A percentile compares a stretch with the other conserved stretches of the same genome.
phyloP scores from a whole-genome alignment of 202 grass and related monocot species.

The Hordeum pubiflorum region DNA sequence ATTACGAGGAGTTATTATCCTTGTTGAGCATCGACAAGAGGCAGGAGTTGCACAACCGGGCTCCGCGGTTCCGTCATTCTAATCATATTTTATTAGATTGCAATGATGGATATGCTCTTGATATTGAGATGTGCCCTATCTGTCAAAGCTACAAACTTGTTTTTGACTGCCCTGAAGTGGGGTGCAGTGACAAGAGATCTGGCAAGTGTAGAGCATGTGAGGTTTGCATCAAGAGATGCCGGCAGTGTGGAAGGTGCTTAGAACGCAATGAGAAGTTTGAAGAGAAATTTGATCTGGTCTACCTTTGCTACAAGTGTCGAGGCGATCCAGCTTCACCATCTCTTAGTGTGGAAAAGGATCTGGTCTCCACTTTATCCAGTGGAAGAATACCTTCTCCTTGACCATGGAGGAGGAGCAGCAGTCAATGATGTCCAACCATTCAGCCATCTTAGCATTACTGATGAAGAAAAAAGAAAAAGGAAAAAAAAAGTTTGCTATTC shows the following conservation, averaged over 20 bases:
- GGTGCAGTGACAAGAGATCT: conserved; percentile 31
- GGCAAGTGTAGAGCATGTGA: conserved; percentile 58
- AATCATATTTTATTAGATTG: conserved; percentile 42
- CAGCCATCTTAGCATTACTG: not conserved
- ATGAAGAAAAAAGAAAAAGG: conserved; percentile 13
- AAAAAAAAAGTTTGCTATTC: conserved; percentile 8
- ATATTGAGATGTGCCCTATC: conserved; percentile 74
- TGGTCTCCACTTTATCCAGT: not conserved
- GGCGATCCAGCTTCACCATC: not conserved
- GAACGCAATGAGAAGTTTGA: conserved; percentile 29
- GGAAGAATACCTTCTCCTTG: conserved; percentile 9
- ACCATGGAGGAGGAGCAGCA: not conserved
- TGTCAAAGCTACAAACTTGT: conserved; percentile 73
- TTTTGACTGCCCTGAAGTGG: conserved; percentile 68
- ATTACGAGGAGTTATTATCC: conserved; percentile 51
- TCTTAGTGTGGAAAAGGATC: conserved; percentile 19
- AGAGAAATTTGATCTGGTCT: conserved; percentile 68
- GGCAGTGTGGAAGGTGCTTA: conserved; percentile 69
- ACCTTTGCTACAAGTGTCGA: conserved; percentile 48
- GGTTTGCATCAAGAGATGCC: conserved; percentile 66
- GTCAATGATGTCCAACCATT: not conserved
- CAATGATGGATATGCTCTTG: conserved; percentile 52
- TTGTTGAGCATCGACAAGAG: conserved; percentile 49
- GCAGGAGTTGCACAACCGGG: conserved; percentile 27
- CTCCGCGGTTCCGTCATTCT: conserved; percentile 47